phyloP scores from a whole-genome alignment of 2,329 filamentous ascomycete genomes.

The Colletotrichum sp. region DNA sequence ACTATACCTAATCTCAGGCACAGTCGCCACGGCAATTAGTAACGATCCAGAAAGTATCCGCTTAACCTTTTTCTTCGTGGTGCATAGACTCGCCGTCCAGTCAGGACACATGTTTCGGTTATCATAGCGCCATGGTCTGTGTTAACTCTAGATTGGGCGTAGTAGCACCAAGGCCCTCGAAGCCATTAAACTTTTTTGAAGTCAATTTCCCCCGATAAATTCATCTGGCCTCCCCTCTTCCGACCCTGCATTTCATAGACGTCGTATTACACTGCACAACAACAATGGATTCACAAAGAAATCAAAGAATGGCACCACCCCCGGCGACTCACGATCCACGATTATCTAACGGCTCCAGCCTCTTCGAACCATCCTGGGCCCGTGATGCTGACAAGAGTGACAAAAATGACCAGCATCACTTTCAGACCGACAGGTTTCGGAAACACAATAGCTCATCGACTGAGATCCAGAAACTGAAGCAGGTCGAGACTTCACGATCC shows the following conservation, averaged over 20 bases:
- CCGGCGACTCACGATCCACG: neutral
- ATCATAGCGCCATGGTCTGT: neutral
- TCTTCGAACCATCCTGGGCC: neutral
- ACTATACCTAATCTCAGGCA: neutral
- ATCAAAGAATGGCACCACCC: neutral
- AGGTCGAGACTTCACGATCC: neutral
- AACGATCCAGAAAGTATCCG: neutral
- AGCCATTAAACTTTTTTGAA: neutral
- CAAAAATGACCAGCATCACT: neutral
- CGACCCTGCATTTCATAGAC: rapidly evolving
- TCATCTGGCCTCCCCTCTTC: neutral
- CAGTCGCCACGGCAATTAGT: neutral
- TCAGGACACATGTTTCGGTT: neutral
- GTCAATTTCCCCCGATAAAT: neutral
- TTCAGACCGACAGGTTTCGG: neutral
- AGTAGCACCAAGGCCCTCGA: neutral
- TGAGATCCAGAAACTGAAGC: neutral
- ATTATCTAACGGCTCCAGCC: neutral
- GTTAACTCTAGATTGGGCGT: neutral
- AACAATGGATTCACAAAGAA: neutral
- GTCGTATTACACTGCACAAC: rapidly evolving
- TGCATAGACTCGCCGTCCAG: neutral
- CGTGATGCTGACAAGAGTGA: neutral
- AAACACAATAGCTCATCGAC: neutral
- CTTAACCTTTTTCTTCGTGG: neutral